Conservation (phyloP, 2,329 filamentous ascomycete genomes). For the Trichophyton verrucosum region DNA sequence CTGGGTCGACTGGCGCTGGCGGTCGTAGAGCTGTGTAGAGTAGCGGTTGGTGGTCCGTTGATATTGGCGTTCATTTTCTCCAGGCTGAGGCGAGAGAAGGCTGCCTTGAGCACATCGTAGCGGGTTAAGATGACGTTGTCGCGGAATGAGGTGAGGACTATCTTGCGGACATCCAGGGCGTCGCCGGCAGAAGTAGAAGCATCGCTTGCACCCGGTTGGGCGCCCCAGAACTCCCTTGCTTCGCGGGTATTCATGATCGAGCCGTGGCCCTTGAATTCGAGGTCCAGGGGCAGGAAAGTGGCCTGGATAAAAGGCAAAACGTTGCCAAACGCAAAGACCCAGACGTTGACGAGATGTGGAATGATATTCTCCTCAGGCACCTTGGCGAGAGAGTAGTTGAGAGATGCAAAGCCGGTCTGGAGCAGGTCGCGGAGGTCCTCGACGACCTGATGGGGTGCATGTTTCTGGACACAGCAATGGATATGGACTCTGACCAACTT, state of each 20-base stretch:
- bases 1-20: conserved; percentile 43
- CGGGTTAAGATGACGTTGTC: conserved; percentile 80
- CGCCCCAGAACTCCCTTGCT: conserved; percentile 83
- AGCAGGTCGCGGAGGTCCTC: conserved; percentile 51
- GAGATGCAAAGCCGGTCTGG: conserved; percentile 63
- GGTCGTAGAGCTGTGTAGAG: conserved; percentile 26
- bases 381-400: conserved; percentile 69
- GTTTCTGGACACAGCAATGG: conserved; percentile 49
- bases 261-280: conserved; percentile 81
- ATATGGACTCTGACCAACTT: conserved; percentile 50
- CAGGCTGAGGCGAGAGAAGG: conserved; percentile 78
- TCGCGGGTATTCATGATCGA: conserved; percentile 64
- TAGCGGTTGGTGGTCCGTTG: conserved; percentile 28
- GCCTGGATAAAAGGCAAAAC: conserved; percentile 91
- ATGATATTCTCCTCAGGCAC: conserved; percentile 81
- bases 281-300: conserved; percentile 81
- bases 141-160: conserved; percentile 77
- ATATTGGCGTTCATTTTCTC: conserved; percentile 55
- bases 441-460: conserved; percentile 47
- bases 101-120: conserved; percentile 76
- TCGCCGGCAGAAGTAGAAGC: conserved; percentile 29
- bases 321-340: conserved; percentile 82
- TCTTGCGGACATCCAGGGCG: conserved; percentile 71
- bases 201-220: conserved; percentile 43
- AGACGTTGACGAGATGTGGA: conserved; percentile 79